Base-by-base conservation (phyloP, 2,329 filamentous ascomycete species). In the Sporothrix humicola region DNA sequence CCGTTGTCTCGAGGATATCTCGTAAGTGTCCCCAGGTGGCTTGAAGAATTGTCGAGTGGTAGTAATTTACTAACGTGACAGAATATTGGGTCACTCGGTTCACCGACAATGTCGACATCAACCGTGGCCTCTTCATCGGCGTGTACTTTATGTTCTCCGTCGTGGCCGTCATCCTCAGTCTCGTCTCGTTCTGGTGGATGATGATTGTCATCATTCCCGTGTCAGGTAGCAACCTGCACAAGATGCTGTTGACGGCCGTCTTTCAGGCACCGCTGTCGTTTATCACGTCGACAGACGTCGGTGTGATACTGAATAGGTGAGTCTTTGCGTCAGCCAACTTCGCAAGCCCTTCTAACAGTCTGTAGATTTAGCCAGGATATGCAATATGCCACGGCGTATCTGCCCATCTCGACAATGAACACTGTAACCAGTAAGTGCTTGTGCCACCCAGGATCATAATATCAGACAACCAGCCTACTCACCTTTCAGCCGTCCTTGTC, bases 311-410 rank as follows among this genome's bases (percentile, higher is more conserved):
- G 7, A 85, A 83, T 42, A 78, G 84, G 82, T 81, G 26, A 1
- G 20, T 31, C 31, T 13, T 31, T 9, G 20, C 12, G 23, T 7
- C 12, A 2, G 20, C 10, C 15, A 26, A 20, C 13, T 58, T 3
- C 15, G 26, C 8, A 76, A 70, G 72, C 44, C 1, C 1, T 42
- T 4, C 44, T 54, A 44, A 20, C 48, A 48, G n/a, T 13, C 2
- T 69, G n/a, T 56, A 82, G 81, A 70, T 85, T 85, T 74, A 83
- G 81, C n/a, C 82, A 85, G 75, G 83, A 85, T 52, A 81, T 84
- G 15, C 79, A 82, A 10, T 69, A 69, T 69, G 65, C 66, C 48
- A 69, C 66, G 1, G 66, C 66, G 0, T 69, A 56, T 17, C 48
- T 69, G 7, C 48, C 66, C 26, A 69, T 69, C 17, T 69, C 66